Base-by-base conservation (phyloP, 805 yeast genomes). In the Lachancea kluyveri region DNA sequence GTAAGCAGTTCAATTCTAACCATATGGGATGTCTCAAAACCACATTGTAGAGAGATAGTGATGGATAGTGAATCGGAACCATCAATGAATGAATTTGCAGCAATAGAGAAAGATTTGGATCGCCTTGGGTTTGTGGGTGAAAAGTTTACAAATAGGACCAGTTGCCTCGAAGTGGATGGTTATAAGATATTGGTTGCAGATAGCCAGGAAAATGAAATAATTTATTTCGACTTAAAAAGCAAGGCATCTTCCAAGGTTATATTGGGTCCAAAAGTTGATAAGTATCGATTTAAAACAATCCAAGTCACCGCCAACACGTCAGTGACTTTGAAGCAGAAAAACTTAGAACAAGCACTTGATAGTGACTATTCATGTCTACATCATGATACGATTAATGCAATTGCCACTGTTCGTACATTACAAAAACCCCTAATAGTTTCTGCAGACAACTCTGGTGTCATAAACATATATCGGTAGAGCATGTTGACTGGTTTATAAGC, bases 1-100 rank as follows among this genome's bases (percentile, higher is more conserved):
- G 67, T 74, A 16, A 67, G 69, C 2, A 69, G 67, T 3, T 60
- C 75, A 0, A 77, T 78, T 36, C 65, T 80, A 4, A 68, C 81
- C 0, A 66, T 85, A 0, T 83, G 95, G 92, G 90, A 84, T 47
- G 65, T 83, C 8, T 76, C 84, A 6, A 65, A 68, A 15, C 61
- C 73, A 12, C 74, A 70, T 28, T 81, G 94, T 46, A 61, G 67
- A 16, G 67, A 63, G 35, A 60, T 67, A 0, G 60, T 64, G 27
- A 41, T 55, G 9, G 36, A 48, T n/a, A 40, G 45, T 10, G 48
- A 42, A 3, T 37, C 38, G 30, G 35, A 46, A 8, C 50, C 54
- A 3, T 37, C 54, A n/a, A 29, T 49, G 6, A 45, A 43, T 4
- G 27, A 33, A 10, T 48, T 45, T 21, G 17, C 33, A 3, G 46